Percentiles rank a stretch among this genome's conserved stretches.
These are phyloP conservation scores for Penicillium sp. DNA, from an alignment of 2,329 filamentous ascomycete species.

Conservation along the genomic window DNA sequence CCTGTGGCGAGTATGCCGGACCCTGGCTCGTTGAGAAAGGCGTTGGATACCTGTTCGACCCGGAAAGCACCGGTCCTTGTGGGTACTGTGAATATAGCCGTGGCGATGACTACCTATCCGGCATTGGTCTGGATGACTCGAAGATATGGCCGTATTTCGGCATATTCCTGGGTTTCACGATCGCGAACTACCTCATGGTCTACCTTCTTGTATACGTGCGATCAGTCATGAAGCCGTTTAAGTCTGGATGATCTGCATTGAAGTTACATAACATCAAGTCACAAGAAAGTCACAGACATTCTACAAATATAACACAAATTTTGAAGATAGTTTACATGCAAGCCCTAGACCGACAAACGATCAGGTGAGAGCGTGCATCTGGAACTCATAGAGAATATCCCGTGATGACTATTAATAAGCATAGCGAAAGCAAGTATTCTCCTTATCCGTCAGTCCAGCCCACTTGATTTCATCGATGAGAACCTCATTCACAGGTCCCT, in stretches of 20 bases:
- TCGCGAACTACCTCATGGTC: conserved; percentile 37
- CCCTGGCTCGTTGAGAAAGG: conserved; percentile 67
- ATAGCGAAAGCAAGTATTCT: conserved; percentile 37
- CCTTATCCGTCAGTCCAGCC: conserved; percentile 36
- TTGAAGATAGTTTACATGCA: too few relatives aligned
- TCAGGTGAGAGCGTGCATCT: too few relatives aligned
- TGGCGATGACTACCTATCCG: conserved; percentile 36
- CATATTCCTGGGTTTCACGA: conserved; percentile 35
- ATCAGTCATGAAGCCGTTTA: conserved; percentile 32
- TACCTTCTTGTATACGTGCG: conserved; percentile 36
- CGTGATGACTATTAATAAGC: conserved; percentile 25
- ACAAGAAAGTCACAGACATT: too few relatives aligned
- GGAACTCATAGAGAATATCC: too few relatives aligned
- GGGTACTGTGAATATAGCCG: conserved; percentile 74
- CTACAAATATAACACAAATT: too few relatives aligned
- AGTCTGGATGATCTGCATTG: conserved; percentile 15
- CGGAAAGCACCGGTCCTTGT: conserved; percentile 63
- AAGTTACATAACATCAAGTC: too few relatives aligned
- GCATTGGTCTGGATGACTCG: conserved; percentile 31
- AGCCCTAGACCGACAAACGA: too few relatives aligned
- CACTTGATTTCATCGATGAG: conserved; percentile 27
- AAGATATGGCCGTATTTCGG: conserved; percentile 38
- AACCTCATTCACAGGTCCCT: conserved; percentile 12
- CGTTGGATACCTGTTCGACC: conserved; percentile 67
- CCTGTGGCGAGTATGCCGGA: conserved; percentile 72